Evolutionary conservation across 192 early-diverging fungal genomes (phyloP).

Genomic region (Radiomyces spectabilis): DNA sequence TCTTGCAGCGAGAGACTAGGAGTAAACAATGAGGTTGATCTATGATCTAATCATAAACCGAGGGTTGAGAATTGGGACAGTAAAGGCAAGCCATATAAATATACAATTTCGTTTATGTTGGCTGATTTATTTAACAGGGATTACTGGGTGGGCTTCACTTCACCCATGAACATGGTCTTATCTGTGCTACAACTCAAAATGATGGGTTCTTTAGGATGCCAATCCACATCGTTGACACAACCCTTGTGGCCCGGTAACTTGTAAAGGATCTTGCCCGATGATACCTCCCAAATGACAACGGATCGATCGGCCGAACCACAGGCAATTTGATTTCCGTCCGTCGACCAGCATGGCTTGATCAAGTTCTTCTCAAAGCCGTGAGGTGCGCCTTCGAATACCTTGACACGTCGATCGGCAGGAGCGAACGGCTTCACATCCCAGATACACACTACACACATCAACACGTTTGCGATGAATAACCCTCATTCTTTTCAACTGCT

Average conservation of each 20-base stretch:
- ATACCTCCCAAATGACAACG: constrained; percentile 85
- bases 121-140: background rate
- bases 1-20: too few relatives aligned
- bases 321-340: constrained; percentile 78
- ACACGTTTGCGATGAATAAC: too few relatives aligned
- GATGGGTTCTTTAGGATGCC: constrained; percentile 83
- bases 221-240: constrained; percentile 88
- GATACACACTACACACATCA: constrained; percentile 50
- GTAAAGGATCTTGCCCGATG: constrained; percentile 75
- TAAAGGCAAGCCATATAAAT: background rate
- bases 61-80: too few relatives aligned
- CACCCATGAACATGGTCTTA: constrained; percentile 83
- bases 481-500: background rate
- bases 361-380: constrained; percentile 96
- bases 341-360: constrained; percentile 83
- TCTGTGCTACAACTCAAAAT: constrained; percentile 83
- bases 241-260: constrained; percentile 96
- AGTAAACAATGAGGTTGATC: too few relatives aligned
- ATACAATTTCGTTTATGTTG: too few relatives aligned
- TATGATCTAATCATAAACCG: too few relatives aligned
- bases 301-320: constrained; percentile 82
- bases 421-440: constrained; percentile 95
- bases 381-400: constrained; percentile 82
- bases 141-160: constrained; percentile 50
- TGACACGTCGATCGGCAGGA: constrained; percentile 62